Conservation (phyloP, 148 eudicot genomes). For the Heliosperma pusillum region DNA sequence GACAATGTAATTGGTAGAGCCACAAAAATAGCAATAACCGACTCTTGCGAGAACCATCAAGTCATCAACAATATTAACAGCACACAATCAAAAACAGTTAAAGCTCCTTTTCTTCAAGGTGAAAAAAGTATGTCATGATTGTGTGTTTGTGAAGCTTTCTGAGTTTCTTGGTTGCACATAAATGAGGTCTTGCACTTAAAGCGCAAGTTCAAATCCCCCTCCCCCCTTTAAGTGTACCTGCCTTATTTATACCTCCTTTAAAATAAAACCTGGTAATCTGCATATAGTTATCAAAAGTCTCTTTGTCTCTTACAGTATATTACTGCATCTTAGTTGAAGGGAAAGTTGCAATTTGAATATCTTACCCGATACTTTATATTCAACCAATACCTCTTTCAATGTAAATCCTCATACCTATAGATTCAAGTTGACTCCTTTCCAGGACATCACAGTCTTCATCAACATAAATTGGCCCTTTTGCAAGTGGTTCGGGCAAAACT, state of each 20-base stretch:
- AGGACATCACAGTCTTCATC: constrained; percentile 2
- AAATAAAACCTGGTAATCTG: not conserved
- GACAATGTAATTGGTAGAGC: not conserved
- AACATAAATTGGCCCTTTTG: not conserved
- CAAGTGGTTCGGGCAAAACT: not conserved
- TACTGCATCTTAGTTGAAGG: not conserved
- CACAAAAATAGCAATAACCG: not conserved
- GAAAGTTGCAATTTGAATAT: not conserved
- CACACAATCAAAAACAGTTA: not conserved
- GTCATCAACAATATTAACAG: not conserved
- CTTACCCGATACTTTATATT: not conserved
- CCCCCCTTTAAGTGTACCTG: not conserved
- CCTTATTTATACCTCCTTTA: not conserved
- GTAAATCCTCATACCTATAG: constrained; percentile 42
- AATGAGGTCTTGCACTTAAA: not conserved
- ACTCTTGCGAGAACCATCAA: not conserved
- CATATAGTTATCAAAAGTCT: not conserved
- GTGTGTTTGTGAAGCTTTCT: not conserved
- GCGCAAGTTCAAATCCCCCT: not conserved
- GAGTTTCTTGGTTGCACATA: not conserved
- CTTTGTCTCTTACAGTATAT: not conserved
- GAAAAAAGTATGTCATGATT: not conserved
- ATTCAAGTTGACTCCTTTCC: constrained; percentile 10
- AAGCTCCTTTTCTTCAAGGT: not conserved
- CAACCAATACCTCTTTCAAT: not conserved